A percentile compares a stretch with the other conserved stretches of the same genome.
These are phyloP conservation scores for Floccularia luteovirens DNA, from an alignment of 768 basidiomycete species.

Conservation along the genomic window DNA sequence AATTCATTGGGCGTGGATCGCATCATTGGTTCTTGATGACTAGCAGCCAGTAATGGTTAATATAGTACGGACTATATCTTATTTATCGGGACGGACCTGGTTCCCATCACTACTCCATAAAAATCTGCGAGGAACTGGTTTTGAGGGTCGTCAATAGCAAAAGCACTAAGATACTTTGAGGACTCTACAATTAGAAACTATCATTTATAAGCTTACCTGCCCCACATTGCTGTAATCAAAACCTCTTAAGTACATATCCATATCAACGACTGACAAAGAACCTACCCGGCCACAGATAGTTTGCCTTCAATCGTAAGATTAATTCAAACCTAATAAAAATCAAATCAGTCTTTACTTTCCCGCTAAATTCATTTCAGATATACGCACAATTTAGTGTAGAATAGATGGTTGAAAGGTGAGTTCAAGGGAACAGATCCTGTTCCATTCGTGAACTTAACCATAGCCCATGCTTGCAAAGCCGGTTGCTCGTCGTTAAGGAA, in stretches of 20 bases:
- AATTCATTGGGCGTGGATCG: conserved; percentile 65
- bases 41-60: conserved; percentile 9
- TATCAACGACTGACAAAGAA: conserved; percentile 1
- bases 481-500: conserved; percentile 78
- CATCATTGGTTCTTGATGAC: conserved; percentile 73
- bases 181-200: neutral
- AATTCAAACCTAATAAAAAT: conserved; percentile 46
- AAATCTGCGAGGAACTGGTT: conserved; percentile 58
- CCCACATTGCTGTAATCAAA: conserved; percentile 30
- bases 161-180: conserved; percentile 26
- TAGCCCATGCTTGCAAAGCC: conserved; percentile 63
- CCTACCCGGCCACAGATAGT: conserved; percentile 65
- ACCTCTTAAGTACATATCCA: neutral
- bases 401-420: conserved; percentile 56
- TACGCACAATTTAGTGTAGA: conserved; percentile 48
- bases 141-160: conserved; percentile 48
- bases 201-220: conserved; percentile 18
- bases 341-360: neutral
- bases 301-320: conserved; percentile 57
- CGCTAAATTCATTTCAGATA: neutral
- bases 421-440: conserved; percentile 39
- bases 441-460: conserved; percentile 60
- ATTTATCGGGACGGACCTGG: conserved; percentile 28
- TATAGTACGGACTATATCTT: neutral
- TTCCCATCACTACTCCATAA: conserved; percentile 68